These are phyloP conservation scores for Scalesia atractyloides DNA, from an alignment of 129 eudicot species.

Conservation along the genomic window DNA sequence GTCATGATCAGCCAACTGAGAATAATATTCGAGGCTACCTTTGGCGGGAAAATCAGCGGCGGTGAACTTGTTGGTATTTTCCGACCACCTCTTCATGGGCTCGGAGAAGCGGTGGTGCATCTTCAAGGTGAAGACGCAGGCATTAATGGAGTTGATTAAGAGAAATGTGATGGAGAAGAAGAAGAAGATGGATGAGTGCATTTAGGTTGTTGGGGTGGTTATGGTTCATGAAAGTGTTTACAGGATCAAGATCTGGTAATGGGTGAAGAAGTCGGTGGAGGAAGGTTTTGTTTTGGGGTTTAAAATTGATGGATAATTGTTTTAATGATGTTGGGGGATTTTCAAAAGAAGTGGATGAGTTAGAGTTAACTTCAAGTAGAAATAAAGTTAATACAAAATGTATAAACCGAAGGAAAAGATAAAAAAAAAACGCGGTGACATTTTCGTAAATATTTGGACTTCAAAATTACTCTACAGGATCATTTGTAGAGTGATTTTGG, in stretches of 20 bases:
- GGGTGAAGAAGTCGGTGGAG: conserved; percentile 22
- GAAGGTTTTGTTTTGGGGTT: conserved; percentile 23
- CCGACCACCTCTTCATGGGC: conserved; percentile 61
- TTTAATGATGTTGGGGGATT: too few relatives aligned
- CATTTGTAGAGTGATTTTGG: too few relatives aligned
- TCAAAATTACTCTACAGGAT: too few relatives aligned
- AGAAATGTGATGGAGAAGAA: conserved; percentile 41
- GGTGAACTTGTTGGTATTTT: conserved; percentile 31
- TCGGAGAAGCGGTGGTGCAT: conserved; percentile 93
- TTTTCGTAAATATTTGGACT: too few relatives aligned
- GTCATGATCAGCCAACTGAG: conserved; percentile 64
- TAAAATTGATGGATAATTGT: neutral
- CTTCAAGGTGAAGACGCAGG: conserved; percentile 62
- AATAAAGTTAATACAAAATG: too few relatives aligned
- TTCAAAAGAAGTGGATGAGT: too few relatives aligned
- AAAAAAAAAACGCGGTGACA: too few relatives aligned
- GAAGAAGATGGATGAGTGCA: conserved; percentile 31
- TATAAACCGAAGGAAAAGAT: too few relatives aligned
- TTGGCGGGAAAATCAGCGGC: conserved; percentile 53
- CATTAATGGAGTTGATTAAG: conserved; percentile 33
- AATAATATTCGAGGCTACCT: conserved; percentile 67
- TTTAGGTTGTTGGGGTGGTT: conserved; percentile 25
- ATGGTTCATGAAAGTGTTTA: conserved; percentile 4
- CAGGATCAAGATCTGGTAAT: conserved; percentile 27
- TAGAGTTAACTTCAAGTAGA: too few relatives aligned